These are phyloP conservation scores for Fusarium ramigenum DNA, from an alignment of 2,329 filamentous ascomycete species.

Conservation along the genomic window DNA sequence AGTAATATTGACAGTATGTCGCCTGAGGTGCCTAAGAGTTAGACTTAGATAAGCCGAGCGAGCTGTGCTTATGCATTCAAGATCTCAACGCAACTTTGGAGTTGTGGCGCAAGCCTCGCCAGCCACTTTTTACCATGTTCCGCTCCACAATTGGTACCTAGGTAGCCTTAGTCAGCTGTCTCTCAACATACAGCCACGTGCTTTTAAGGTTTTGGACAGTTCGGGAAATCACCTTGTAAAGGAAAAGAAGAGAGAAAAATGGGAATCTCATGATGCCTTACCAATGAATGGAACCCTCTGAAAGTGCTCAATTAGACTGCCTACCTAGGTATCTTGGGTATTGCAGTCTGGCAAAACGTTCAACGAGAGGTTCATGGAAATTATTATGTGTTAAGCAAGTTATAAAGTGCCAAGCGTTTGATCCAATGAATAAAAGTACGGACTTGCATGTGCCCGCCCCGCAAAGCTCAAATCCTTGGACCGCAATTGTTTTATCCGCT, in stretches of 20 bases:
- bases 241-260: background rate
- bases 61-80: background rate
- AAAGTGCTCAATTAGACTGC: background rate
- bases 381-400: background rate
- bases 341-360: background rate
- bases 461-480: constrained; percentile 28
- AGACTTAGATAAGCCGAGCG: background rate
- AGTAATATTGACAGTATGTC: background rate
- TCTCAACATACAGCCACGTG: constrained; percentile 17
- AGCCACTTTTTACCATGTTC: constrained; percentile 20
- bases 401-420: background rate
- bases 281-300: background rate
- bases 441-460: constrained; percentile 19
- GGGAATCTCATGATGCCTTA: background rate
- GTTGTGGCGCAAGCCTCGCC: constrained; percentile 2
- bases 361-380: background rate
- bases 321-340: background rate
- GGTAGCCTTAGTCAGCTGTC: background rate
- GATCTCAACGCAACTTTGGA: background rate
- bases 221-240: background rate
- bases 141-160: background rate
- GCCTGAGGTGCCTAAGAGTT: background rate
- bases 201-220: background rate
- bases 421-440: background rate
- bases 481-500: constrained; percentile 33